Conservation (phyloP, 352 stramenopile species). For the Phytophthora idaei region DNA sequence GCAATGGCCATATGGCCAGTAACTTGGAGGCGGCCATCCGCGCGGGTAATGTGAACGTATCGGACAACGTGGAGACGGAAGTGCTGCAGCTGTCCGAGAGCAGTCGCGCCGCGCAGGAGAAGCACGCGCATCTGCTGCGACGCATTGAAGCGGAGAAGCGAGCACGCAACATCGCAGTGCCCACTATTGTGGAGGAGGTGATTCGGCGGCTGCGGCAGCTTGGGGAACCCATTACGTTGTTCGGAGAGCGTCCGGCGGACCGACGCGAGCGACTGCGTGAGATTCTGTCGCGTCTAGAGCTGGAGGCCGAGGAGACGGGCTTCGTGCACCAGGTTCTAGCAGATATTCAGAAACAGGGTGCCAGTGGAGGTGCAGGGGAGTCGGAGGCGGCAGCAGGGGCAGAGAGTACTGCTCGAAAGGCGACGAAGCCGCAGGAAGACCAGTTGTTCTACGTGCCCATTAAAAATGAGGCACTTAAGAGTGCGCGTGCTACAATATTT, state of each 20-base stretch:
- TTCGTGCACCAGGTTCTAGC: conserved; percentile 65
- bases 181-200: conserved; percentile 93
- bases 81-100: conserved; percentile 86
- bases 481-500: conserved; percentile 80
- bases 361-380: conserved; percentile 8
- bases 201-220: conserved; percentile 88
- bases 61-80: conserved; percentile 77
- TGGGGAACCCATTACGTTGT: conserved; percentile 94
- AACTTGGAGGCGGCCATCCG: conserved; percentile 76
- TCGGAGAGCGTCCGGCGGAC: conserved; percentile 95
- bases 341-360: conserved; percentile 53
- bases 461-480: conserved; percentile 83
- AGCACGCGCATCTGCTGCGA: conserved; percentile 85
- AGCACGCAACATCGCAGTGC: conserved; percentile 91
- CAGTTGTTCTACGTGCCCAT: conserved; percentile 89
- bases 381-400: conserved; percentile 7
- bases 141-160: conserved; percentile 92
- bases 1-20: conserved; percentile 19
- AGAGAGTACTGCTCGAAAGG: conserved; percentile 3
- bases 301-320: conserved; percentile 72
- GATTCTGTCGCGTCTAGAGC: conserved; percentile 82
- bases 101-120: conserved; percentile 83
- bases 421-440: conserved; percentile 48
- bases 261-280: conserved; percentile 93
- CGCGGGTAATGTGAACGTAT: conserved; percentile 84